Evolutionary conservation across 2,329 filamentous ascomycete genomes (phyloP).

Genomic region (Diaporthe longicolla): DNA sequence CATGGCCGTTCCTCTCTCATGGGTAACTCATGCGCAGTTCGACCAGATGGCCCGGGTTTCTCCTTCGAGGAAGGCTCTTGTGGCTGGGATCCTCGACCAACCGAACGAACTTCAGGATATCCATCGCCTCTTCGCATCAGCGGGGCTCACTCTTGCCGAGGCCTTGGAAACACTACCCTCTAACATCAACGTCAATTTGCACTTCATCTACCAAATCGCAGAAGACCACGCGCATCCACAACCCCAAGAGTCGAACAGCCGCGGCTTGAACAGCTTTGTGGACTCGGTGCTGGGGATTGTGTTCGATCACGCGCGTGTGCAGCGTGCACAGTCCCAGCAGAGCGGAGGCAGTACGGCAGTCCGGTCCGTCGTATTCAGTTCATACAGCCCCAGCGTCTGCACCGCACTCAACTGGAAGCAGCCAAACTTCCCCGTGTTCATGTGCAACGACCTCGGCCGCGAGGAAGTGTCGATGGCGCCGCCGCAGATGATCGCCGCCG

Average conservation of each 20-base stretch:
- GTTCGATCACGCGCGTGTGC: slow-evolving; percentile 87
- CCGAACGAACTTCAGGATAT: slow-evolving; percentile 59
- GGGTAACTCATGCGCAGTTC: slow-evolving; percentile 83
- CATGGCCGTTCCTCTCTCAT: slow-evolving; percentile 85
- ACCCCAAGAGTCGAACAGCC: slow-evolving; percentile 66
- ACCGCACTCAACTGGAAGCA: slow-evolving; percentile 99
- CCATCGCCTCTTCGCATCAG: slow-evolving; percentile 79
- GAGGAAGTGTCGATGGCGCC: slow-evolving; percentile 62
- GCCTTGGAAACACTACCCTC: slow-evolving; percentile 82
- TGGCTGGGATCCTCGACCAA: slow-evolving; percentile 64
- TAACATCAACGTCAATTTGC: slow-evolving; percentile 90
- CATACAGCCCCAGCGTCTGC: slow-evolving; percentile 90
- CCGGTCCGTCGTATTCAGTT: slow-evolving; percentile 92
- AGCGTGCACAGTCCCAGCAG: slow-evolving; percentile 75
- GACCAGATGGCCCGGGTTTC: slow-evolving; percentile 63
- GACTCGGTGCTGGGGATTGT: slow-evolving; percentile 88
- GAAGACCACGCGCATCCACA: slow-evolving; percentile 76
- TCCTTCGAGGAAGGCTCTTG: slow-evolving; percentile 60
- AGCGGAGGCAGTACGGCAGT: slow-evolving; percentile 62
- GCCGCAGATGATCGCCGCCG: slow-evolving; percentile 61
- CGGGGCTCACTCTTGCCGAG: slow-evolving; percentile 84
- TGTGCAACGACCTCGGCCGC: slow-evolving; percentile 91
- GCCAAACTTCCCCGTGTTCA: slow-evolving; percentile 95
- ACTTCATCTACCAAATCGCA: slow-evolving; percentile 86
- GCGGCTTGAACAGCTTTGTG: slow-evolving; percentile 88